Evolutionary conservation across 2,329 filamentous ascomycete genomes (phyloP), one percentile per base, ranked within the genome.

Genomic region (Colletotrichum lindemuthianum): DNA sequence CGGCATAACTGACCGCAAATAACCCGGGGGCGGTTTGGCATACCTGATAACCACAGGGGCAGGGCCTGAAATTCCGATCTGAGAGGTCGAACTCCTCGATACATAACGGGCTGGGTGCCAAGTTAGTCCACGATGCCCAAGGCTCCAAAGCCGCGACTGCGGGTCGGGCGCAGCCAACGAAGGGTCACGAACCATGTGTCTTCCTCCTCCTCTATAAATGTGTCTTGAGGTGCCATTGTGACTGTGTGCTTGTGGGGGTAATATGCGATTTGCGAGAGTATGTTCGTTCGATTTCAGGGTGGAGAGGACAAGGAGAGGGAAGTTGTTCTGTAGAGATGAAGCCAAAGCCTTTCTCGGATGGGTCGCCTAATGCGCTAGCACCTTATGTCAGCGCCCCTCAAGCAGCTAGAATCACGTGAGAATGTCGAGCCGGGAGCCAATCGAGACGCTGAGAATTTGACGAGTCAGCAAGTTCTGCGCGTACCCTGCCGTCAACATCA

Each of bases 71-170:
- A 80, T 97, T 97, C 77, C 93, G 92, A 83, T 99, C 96, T 45
- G 93, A 96, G 54, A 99, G 88, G 79, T 99, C 96, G 75, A 99
- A 96, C 82, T 99, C 96, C 81, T 99, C 96, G 75, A 99, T 97
- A 77, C 96, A 99, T 69, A 99, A 90, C 71, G 96, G 96, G 79
- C 96, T 99, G 72, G 59, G 74, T 67, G 13, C 36, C 36, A 32
- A 34, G 68, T 77, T 58, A 75, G 74, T 57, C 51, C 43, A 41
- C 11, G 63, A 45, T 60, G 56, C 59, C 48, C 16, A 54, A 60
- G n/a, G 39, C 6, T 24, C 11, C 13, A 8, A 33, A 47, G 40
- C 24, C 24, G 61, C n/a, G 34, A 24, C 44, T 16, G 39, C 53
- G 53, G 49, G 33, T 43, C 41, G 48, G 43, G 53, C 44, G 39